Evolutionary conservation across 1,284 basidiomycete genomes (phyloP).

Genomic region (Phaffia rhodozyma): DNA sequence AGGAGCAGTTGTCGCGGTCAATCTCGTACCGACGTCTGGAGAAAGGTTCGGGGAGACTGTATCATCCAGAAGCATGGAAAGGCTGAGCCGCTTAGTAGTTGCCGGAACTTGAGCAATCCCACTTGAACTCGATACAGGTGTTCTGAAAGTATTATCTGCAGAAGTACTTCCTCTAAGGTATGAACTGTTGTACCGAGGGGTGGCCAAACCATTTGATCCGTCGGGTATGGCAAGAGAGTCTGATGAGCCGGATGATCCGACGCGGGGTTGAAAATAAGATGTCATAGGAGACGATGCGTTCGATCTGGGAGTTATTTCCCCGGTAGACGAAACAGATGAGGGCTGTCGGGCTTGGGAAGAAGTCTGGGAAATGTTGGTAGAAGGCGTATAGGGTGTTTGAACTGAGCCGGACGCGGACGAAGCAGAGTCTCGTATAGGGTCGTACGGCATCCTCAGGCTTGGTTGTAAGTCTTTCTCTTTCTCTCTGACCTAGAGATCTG

Average conservation of each 20-base stretch:
- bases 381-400: not conserved
- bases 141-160: not conserved
- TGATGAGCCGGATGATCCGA: not conserved
- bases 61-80: constrained; percentile 3
- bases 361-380: not conserved
- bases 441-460: constrained; percentile 4
- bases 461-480: too few relatives aligned
- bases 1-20: not conserved
- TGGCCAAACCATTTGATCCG: not conserved
- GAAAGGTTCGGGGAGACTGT: not conserved
- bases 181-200: too few relatives aligned
- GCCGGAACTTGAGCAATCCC: not conserved
- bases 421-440: constrained; percentile 4
- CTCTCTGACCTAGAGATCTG: too few relatives aligned
- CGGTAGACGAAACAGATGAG: not conserved
- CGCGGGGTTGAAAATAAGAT: not conserved
- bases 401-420: not conserved
- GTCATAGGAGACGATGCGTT: not conserved
- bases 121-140: not conserved
- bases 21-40: not conserved
- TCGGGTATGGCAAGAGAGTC: not conserved
- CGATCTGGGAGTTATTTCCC: too few relatives aligned
- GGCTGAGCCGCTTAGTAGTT: not conserved
- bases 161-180: not conserved
- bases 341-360: not conserved